Conservation (phyloP, 441 rosid species). For the Bocquillonia castaneifolia region DNA sequence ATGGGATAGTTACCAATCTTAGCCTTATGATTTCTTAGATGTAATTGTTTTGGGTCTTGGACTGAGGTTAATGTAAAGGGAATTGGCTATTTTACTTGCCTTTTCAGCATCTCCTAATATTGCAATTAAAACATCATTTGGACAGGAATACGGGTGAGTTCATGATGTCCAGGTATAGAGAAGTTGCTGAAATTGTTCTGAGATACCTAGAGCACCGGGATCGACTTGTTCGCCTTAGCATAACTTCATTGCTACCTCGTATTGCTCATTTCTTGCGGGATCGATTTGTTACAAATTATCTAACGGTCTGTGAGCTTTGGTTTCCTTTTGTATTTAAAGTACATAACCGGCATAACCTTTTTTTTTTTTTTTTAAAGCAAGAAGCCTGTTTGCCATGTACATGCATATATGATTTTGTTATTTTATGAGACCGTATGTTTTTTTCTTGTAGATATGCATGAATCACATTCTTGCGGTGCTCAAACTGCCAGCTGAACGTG, state of each 20-base stretch:
- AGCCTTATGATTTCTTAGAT: background rate
- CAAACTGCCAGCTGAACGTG: constrained; percentile 88
- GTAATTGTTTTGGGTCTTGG: background rate
- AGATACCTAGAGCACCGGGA: constrained; percentile 92
- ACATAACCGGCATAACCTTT: background rate
- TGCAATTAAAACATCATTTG: constrained; percentile 25
- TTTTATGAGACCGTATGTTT: too few species aligned
- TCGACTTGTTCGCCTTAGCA: constrained; percentile 99
- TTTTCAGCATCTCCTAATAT: background rate
- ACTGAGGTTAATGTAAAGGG: background rate
- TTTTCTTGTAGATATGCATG: constrained; percentile 89
- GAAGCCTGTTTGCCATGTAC: background rate
- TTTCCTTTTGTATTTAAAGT: constrained; percentile 21
- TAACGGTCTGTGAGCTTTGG: constrained; percentile 54
- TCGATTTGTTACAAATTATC: constrained; percentile 93
- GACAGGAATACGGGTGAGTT: constrained; percentile 99
- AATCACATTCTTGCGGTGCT: constrained; percentile 88
- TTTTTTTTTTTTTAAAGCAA: constrained; percentile 11
- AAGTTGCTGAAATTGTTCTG: constrained; percentile 97
- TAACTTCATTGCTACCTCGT: constrained; percentile 96
- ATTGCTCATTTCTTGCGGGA: constrained; percentile 99
- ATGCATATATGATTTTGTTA: too few species aligned
- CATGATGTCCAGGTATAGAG: constrained; percentile 99
- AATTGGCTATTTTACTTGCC: background rate
- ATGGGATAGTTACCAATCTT: background rate